phyloP scores from a whole-genome alignment of 441 rosid species.

The Gossypium trilobum region DNA sequence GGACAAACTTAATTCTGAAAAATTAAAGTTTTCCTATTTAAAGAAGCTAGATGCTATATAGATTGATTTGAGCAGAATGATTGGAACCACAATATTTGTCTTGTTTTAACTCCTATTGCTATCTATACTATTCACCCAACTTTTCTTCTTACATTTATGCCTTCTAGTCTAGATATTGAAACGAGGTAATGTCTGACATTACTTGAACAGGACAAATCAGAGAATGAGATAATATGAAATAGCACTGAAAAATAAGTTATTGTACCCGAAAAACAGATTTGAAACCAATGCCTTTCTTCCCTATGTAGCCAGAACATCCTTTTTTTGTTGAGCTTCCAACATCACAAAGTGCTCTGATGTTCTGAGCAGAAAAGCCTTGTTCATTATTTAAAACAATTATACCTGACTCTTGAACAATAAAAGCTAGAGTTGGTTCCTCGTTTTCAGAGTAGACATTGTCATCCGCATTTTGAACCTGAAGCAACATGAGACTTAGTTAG shows the following conservation, averaged over 20 bases:
- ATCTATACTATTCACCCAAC: neutral
- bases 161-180: neutral
- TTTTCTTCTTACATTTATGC: neutral
- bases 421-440: slow-evolving; percentile 75
- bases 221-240: neutral
- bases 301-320: slow-evolving; percentile 86
- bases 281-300: slow-evolving; percentile 99
- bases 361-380: slow-evolving; percentile 74
- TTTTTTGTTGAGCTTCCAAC: slow-evolving; percentile 95
- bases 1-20: neutral
- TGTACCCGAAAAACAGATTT: slow-evolving; percentile 97
- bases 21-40: neutral
- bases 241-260: neutral
- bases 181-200: neutral
- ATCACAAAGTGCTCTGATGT: slow-evolving; percentile 92
- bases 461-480: slow-evolving; percentile 98
- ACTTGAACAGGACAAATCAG: neutral
- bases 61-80: neutral
- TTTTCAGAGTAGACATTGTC: slow-evolving; percentile 69
- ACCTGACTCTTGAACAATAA: slow-evolving; percentile 75
- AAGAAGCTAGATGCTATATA: neutral
- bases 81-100: neutral
- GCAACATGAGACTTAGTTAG: slow-evolving; percentile 26
- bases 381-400: slow-evolving; percentile 80
- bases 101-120: neutral